Evolutionary conservation across 2,329 filamentous ascomycete species (phyloP).

Genomic region (Beauveria rudraprayagi): DNA sequence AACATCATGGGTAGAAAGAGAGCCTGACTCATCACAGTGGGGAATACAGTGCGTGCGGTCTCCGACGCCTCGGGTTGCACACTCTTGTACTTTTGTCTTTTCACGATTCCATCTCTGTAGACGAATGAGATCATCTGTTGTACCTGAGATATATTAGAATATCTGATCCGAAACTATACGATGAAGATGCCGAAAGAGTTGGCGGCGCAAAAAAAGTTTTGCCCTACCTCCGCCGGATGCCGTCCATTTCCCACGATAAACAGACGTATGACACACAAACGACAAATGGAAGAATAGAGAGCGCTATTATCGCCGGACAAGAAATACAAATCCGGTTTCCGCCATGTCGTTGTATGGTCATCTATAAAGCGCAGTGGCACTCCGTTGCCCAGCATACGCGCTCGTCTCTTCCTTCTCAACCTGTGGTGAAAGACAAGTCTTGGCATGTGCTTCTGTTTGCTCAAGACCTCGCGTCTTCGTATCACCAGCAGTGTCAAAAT

Average conservation of each 20-base stretch:
- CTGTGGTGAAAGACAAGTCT: neutral
- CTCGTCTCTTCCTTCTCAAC: constrained; percentile 9
- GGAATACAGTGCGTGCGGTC: neutral
- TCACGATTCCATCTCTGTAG: neutral
- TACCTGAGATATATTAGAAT: neutral
- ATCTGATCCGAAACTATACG: neutral
- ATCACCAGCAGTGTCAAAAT: neutral
- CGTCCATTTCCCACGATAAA: neutral
- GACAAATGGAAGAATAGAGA: too few relatives aligned
- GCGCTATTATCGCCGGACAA: neutral
- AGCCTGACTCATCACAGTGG: neutral
- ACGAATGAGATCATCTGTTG: accelerated
- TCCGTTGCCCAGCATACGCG: neutral
- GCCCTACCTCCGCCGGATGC: neutral
- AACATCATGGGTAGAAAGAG: neutral
- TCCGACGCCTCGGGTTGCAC: neutral
- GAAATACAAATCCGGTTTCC: neutral
- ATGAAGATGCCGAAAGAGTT: neutral
- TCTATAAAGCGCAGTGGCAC: neutral
- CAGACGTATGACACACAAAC: neutral
- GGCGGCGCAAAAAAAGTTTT: neutral
- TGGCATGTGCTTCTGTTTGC: neutral
- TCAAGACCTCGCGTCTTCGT: neutral
- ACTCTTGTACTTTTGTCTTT: neutral
- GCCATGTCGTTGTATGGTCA: neutral